These are phyloP conservation scores for Tilletia horrida DNA, from an alignment of 1,284 basidiomycete genomes.

Conservation along the genomic window DNA sequence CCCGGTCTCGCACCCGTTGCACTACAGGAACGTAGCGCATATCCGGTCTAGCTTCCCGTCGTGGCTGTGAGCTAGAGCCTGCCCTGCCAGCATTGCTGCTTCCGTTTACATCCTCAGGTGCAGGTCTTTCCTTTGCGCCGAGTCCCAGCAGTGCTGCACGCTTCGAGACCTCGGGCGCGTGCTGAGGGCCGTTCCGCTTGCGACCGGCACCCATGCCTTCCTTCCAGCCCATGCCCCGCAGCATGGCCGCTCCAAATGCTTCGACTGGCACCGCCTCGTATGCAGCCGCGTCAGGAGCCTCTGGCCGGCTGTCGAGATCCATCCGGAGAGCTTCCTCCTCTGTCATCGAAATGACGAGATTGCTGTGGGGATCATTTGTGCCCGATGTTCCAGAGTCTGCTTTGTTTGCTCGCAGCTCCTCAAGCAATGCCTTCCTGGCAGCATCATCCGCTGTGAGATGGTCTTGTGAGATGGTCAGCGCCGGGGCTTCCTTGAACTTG, in stretches of 20 bases:
- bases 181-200: conserved; percentile 38
- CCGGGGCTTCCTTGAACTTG: background rate
- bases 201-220: conserved; percentile 68
- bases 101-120: conserved; percentile 5
- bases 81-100: conserved; percentile 28
- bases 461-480: background rate
- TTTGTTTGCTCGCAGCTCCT: background rate
- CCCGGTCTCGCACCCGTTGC: conserved; percentile 56
- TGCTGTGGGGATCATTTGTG: background rate
- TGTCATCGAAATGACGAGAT: conserved; percentile 31
- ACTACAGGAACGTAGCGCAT: conserved; percentile 73
- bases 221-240: conserved; percentile 96
- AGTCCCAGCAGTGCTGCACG: conserved; percentile 46
- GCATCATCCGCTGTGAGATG: background rate
- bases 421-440: background rate
- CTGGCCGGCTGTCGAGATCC: conserved; percentile 47
- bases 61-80: conserved; percentile 46
- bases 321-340: conserved; percentile 41
- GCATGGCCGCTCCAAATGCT: conserved; percentile 86
- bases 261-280: conserved; percentile 86
- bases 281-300: conserved; percentile 69
- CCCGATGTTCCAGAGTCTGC: background rate
- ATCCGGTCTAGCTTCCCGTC: conserved; percentile 58
- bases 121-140: conserved; percentile 46
- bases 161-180: conserved; percentile 43